A percentile compares a stretch with the other conserved stretches of the same genome.
Conservation (phyloP, 257 asterid species). For the Solanum infundibuliforme region DNA sequence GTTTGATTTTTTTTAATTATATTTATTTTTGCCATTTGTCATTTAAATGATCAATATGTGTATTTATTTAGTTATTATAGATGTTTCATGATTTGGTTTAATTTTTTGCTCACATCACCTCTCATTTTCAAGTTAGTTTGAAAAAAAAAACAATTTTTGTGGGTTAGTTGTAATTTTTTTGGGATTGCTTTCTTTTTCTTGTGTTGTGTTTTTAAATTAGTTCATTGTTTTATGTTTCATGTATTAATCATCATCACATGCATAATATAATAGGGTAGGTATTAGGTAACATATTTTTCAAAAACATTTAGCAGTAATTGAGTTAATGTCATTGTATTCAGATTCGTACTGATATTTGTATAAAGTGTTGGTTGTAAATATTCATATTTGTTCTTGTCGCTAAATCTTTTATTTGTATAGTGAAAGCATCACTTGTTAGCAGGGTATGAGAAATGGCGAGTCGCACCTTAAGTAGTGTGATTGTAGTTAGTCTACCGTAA, state of each 20-base stretch:
- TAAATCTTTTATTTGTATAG: neutral
- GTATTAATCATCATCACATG: neutral
- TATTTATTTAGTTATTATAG: neutral
- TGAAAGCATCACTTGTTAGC: neutral
- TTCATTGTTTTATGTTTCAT: neutral
- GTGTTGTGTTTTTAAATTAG: neutral
- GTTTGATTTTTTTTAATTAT: neutral
- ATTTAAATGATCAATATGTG: neutral
- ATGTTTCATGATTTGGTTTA: neutral
- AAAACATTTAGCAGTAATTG: no score
- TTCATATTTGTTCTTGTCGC: no score
- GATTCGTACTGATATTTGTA: no score
- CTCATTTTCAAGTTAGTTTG: neutral
- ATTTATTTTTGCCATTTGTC: neutral
- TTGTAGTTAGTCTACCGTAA: accelerated
- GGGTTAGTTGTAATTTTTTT: neutral
- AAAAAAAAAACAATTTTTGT: neutral
- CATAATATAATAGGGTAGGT: neutral
- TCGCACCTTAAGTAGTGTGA: neutral
- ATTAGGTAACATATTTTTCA: neutral
- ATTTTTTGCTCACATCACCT: neutral
- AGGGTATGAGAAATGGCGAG: neutral
- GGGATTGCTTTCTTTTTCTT: neutral
- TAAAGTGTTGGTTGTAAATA: no score
- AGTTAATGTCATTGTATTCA: no score